Conservation (phyloP, 2,329 filamentous ascomycete genomes). For the Phialophora verrucosa region DNA sequence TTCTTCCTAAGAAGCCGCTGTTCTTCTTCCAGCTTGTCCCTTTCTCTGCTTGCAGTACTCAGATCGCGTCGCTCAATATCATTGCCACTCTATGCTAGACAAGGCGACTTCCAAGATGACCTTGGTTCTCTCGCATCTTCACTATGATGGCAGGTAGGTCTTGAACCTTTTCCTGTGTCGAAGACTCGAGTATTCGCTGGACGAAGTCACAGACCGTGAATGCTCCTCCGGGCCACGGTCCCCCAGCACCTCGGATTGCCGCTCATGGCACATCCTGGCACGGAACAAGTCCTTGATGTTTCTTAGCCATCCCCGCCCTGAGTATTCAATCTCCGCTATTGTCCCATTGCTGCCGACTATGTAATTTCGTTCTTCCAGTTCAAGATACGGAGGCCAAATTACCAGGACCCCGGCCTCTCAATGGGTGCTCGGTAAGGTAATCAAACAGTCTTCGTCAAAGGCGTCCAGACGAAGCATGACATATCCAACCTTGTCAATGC, state of each 20-base stretch:
- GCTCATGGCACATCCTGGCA: too few relatives aligned
- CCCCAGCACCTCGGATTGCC: slow-evolving; percentile 47
- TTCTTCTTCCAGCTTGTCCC: slow-evolving; percentile 85
- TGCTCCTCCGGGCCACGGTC: slow-evolving; percentile 53
- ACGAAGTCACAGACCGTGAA: slow-evolving; percentile 74
- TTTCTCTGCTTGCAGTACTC: slow-evolving; percentile 75
- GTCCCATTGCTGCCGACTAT: too few relatives aligned
- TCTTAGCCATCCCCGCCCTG: slow-evolving; percentile 21
- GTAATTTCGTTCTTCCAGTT: slow-evolving; percentile 31
- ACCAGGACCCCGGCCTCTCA: slow-evolving; percentile 26
- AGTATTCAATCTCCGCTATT: slow-evolving; percentile 22
- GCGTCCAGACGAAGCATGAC: slow-evolving; percentile 24
- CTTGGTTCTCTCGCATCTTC: slow-evolving; percentile 71
- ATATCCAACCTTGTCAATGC: slow-evolving; percentile 77
- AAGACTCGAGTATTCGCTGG: slow-evolving; percentile 52
- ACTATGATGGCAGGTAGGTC: slow-evolving; percentile 53
- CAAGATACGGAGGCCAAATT: slow-evolving; percentile 56
- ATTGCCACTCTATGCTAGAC: slow-evolving; percentile 86
- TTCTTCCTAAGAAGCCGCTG: slow-evolving; percentile 80
- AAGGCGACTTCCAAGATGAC: slow-evolving; percentile 83
- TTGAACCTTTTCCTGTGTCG: slow-evolving; percentile 55
- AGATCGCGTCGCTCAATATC: slow-evolving; percentile 81
- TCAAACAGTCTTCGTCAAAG: slow-evolving; percentile 26
- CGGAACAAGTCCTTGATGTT: neutral
- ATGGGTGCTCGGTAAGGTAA: slow-evolving; percentile 24